Conservation (phyloP, 371 early-diverging fungal species). For the Mucor racemosus region DNA sequence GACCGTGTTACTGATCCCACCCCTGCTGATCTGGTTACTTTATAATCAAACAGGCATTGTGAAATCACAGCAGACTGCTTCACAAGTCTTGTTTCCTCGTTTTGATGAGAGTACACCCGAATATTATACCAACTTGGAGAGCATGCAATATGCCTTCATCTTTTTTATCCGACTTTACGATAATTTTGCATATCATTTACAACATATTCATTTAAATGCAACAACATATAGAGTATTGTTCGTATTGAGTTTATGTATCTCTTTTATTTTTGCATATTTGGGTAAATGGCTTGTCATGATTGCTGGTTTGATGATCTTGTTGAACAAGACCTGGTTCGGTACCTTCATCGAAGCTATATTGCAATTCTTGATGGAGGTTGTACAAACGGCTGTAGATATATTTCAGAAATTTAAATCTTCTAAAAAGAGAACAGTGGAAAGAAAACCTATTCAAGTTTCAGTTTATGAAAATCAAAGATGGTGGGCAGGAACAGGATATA, state of each 20-base stretch:
- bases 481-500: slow-evolving; percentile 49
- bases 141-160: slow-evolving; percentile 39
- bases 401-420: slow-evolving; percentile 9
- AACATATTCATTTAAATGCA: slow-evolving; percentile 27
- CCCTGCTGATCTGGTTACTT: slow-evolving; percentile 23
- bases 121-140: slow-evolving; percentile 42
- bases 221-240: slow-evolving; percentile 28
- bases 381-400: slow-evolving; percentile 30
- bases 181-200: slow-evolving; percentile 42
- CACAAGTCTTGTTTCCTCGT: slow-evolving; percentile 38
- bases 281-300: slow-evolving; percentile 21
- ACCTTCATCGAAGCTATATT: slow-evolving; percentile 24
- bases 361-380: slow-evolving; percentile 26
- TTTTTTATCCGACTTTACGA: slow-evolving; percentile 45
- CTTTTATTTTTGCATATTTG: slow-evolving; percentile 5
- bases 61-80: slow-evolving; percentile 19
- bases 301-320: slow-evolving; percentile 38
- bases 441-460: slow-evolving; percentile 33
- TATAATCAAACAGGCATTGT: slow-evolving; percentile 29
- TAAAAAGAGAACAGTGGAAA: slow-evolving; percentile 11
- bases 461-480: slow-evolving; percentile 56
- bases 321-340: slow-evolving; percentile 46
- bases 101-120: slow-evolving; percentile 44
- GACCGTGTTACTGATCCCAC: slow-evolving; percentile 33
- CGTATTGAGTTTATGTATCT: slow-evolving; percentile 3